Percentiles rank a stretch among this genome's conserved stretches.
Evolutionary conservation across 192 early-diverging fungal genomes (phyloP).

Genomic region (Linnemannia zychae): DNA sequence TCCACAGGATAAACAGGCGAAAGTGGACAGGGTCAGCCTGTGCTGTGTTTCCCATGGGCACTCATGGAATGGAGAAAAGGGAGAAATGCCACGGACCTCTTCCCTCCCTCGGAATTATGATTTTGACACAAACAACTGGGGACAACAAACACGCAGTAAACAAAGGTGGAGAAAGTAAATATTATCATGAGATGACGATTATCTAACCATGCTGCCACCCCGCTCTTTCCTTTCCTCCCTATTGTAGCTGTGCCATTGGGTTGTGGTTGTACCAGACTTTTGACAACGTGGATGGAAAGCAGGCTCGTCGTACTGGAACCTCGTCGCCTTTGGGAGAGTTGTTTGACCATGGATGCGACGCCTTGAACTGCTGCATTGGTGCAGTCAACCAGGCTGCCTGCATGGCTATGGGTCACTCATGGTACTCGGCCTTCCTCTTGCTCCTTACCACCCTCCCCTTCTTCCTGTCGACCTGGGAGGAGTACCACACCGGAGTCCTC

Average conservation of each 20-base stretch:
- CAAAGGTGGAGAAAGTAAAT: background rate
- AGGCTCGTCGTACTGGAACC: slow-evolving; percentile 84
- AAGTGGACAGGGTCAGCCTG: background rate
- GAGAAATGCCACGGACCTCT: background rate
- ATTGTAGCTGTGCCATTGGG: slow-evolving; percentile 79
- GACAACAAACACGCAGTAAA: background rate
- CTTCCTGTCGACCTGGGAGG: slow-evolving; percentile 91
- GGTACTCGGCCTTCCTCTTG: slow-evolving; percentile 70
- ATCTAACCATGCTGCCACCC: slow-evolving; percentile 8
- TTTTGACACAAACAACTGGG: background rate
- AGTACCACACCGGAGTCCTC: slow-evolving; percentile 89
- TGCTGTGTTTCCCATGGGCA: background rate
- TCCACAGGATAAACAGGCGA: background rate
- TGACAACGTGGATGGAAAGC: slow-evolving; percentile 91
- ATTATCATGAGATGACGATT: background rate
- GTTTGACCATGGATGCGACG: slow-evolving; percentile 91
- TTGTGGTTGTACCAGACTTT: slow-evolving; percentile 93
- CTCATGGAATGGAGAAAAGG: background rate
- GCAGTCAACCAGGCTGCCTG: slow-evolving; percentile 81
- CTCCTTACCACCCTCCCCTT: slow-evolving; percentile 81
- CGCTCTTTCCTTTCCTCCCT: slow-evolving; percentile 14
- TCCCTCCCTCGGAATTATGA: background rate
- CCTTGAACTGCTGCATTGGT: slow-evolving; percentile 85
- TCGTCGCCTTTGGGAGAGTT: slow-evolving; percentile 86
- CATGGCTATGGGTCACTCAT: slow-evolving; percentile 80